Evolutionary conservation across 306 rosid genomes (phyloP), one percentile per base, ranked within the genome.

Genomic region (Carpinus fangiana): DNA sequence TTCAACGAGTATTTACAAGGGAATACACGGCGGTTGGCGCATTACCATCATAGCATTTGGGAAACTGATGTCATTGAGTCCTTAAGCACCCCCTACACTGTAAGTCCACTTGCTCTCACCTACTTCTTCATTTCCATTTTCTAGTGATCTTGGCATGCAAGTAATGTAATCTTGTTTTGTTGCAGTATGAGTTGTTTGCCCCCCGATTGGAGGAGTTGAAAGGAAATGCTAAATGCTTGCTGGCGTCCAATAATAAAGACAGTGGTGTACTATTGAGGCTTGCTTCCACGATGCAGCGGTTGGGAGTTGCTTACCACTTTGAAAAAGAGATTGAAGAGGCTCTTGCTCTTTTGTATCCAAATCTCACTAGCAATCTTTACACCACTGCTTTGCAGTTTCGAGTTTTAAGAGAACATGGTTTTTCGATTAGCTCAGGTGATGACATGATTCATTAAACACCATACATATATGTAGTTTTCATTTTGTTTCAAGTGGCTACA

Each of bases 261-360:
- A 12, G 54, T 21, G 10, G 5, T 3, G 13, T 23, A 1, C 28
- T 81, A 14, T 55, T 78, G 21, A 74, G 53, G 43, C 52, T 73
- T 26, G 55, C 70, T 20, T 78, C 78, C 56, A 43, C 80, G 2
- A 70, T 59, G 53, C 75, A 84, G 66, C 56, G 80, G 14, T 23
- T 84, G 36, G 87, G 80, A 48, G 72, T 73, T 53, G 81, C 82
- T 18, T 84, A 81, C 53, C 82, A 81, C 36, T 81, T 84, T 7
- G 80, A 78, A 70, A 45, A 73, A 1, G 88, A 84, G 53, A 84
- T 74, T 51, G 46, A 65, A 21, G 68, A 52, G 12, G 76, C 66
- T 34, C 8, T 46, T 38, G 1, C 52, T 55, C 26, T 52, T 53
- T 12, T 74, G 54, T 13, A 5, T 55, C 77, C 57, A 5, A 14